These are phyloP conservation scores for Talaromyces atroroseus DNA, from an alignment of 2,329 filamentous ascomycete genomes.

Conservation along the genomic window DNA sequence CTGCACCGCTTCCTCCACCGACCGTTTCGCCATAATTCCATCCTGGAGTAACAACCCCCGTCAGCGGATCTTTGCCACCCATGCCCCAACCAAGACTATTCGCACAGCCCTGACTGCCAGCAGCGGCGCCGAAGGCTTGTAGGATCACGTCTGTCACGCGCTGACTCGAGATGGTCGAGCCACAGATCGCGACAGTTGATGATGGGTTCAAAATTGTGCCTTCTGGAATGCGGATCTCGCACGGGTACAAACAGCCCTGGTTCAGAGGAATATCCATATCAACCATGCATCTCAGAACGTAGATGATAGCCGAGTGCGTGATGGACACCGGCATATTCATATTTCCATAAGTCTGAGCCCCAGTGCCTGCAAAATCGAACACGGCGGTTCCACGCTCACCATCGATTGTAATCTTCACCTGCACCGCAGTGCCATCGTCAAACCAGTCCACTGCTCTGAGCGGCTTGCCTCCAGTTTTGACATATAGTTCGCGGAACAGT, in stretches of 20 bases:
- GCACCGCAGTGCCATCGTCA: conserved; percentile 72
- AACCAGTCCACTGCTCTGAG: conserved; percentile 68
- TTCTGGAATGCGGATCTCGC: conserved; percentile 64
- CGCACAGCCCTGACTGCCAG: conserved; percentile 66
- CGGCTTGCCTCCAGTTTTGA: conserved; percentile 59
- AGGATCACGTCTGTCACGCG: conserved; percentile 71
- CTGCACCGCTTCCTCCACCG: conserved; percentile 66
- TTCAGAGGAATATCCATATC: conserved; percentile 71
- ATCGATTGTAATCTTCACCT: conserved; percentile 65
- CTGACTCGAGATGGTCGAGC: conserved; percentile 55
- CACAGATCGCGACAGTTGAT: conserved; percentile 67
- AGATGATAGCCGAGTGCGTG: conserved; percentile 71
- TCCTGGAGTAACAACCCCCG: conserved; percentile 8
- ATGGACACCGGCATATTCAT: conserved; percentile 71
- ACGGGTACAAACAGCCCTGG: conserved; percentile 69
- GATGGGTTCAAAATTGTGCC: conserved; percentile 65
- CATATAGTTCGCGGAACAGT: conserved; percentile 68
- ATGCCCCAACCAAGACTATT: conserved; percentile 76
- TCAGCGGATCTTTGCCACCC: conserved; percentile 53
- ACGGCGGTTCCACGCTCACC: conserved; percentile 61
- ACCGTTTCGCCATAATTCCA: conserved; percentile 59
- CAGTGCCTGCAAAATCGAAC: conserved; percentile 69
- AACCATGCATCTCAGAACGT: conserved; percentile 69
- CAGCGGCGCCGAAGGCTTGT: conserved; percentile 66
- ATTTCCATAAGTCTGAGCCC: conserved; percentile 67